These are phyloP conservation scores for Neltuma alba DNA, from an alignment of 306 rosid species.

Conservation along the genomic window DNA sequence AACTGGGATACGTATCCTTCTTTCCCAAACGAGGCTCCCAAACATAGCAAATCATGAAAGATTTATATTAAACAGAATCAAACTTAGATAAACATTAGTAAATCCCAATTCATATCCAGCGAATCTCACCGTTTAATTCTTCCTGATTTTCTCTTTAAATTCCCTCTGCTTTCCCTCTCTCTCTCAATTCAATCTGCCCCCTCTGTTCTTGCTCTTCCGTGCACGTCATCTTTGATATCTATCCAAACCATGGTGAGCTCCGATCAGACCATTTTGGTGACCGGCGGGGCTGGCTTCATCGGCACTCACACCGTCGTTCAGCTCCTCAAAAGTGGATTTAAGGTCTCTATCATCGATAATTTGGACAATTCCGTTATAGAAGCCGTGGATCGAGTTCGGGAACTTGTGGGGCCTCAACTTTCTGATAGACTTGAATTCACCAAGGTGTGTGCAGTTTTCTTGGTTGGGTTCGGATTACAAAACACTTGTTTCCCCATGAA, in stretches of 20 bases:
- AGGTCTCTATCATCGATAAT: constrained; percentile 69
- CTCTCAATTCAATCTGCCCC: background rate
- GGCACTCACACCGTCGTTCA: constrained; percentile 91
- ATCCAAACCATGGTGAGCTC: constrained; percentile 44
- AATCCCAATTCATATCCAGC: background rate
- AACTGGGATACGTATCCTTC: constrained; percentile 9
- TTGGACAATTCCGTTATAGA: constrained; percentile 71
- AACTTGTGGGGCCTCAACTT: constrained; percentile 75
- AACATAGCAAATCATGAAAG: background rate
- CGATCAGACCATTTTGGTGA: constrained; percentile 65
- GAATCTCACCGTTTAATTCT: background rate
- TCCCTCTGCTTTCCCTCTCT: background rate
- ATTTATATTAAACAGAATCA: background rate
- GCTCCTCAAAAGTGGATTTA: constrained; percentile 72
- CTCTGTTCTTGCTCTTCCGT: background rate
- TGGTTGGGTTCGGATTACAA: background rate
- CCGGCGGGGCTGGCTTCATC: constrained; percentile 92
- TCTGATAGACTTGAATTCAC: constrained; percentile 71
- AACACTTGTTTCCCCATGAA: background rate
- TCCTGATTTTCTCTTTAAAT: background rate
- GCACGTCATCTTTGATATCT: too few relatives aligned
- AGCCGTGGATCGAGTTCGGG: constrained; percentile 75
- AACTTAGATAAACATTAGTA: background rate
- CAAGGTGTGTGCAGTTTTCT: constrained; percentile 37
- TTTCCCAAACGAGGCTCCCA: constrained; percentile 23